phyloP scores from a whole-genome alignment of 108 stramenopile genomes.

The Cylindrotheca closterium region DNA sequence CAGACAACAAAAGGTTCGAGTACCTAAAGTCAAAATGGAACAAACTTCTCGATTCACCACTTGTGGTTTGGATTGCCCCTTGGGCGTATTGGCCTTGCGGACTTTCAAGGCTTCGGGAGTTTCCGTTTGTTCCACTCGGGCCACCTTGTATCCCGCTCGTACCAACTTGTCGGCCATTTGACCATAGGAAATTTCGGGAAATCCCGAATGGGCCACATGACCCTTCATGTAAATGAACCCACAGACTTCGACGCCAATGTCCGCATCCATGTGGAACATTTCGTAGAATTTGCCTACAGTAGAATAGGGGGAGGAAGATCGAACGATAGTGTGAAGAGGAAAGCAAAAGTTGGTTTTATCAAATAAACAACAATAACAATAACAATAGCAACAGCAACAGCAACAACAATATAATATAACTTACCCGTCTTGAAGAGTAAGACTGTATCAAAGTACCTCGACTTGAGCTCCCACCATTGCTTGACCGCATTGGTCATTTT shows the following conservation, averaged over 20 bases:
- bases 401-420: slow-evolving; percentile 56
- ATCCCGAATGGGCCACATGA: slow-evolving; percentile 91
- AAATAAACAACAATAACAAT: background rate
- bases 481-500: slow-evolving; percentile 86
- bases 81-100: slow-evolving; percentile 67
- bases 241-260: slow-evolving; percentile 88
- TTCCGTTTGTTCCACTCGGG: slow-evolving; percentile 99
- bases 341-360: background rate
- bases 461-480: slow-evolving; percentile 99
- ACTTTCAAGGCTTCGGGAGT: slow-evolving; percentile 91
- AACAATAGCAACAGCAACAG: background rate
- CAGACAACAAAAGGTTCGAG: slow-evolving; percentile 91
- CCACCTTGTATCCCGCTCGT: slow-evolving; percentile 94
- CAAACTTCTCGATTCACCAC: slow-evolving; percentile 97
- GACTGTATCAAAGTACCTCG: slow-evolving; percentile 94
- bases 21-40: slow-evolving; percentile 83
- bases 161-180: slow-evolving; percentile 85
- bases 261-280: slow-evolving; percentile 91
- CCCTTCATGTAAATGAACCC: slow-evolving; percentile 98
- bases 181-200: slow-evolving; percentile 91
- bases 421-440: slow-evolving; percentile 99
- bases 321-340: background rate
- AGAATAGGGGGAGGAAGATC: background rate
- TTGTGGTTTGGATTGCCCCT: slow-evolving; percentile 65
- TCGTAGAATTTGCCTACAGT: slow-evolving; percentile 86